Evolutionary conservation across 2,329 filamentous ascomycete genomes (phyloP).

Genomic region (Madurella fahalii): DNA sequence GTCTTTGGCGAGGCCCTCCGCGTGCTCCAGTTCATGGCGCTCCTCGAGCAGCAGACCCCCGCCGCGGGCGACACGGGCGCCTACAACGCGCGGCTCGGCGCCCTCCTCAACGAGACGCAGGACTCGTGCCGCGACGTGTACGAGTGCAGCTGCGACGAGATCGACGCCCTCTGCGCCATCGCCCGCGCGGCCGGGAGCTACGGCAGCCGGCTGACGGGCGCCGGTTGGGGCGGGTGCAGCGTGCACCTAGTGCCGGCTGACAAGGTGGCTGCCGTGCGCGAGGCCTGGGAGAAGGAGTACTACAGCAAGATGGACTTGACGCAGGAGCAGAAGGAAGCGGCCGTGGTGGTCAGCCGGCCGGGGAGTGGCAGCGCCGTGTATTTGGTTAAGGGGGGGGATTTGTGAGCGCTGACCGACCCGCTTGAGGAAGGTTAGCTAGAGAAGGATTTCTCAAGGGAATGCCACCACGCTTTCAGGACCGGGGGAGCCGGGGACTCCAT

Average conservation of each 20-base stretch:
- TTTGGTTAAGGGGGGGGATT: slow-evolving; percentile 28
- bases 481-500: neutral
- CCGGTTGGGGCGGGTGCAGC: slow-evolving; percentile 94
- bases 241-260: slow-evolving; percentile 87
- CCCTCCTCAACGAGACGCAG: slow-evolving; percentile 85
- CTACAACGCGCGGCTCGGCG: slow-evolving; percentile 69
- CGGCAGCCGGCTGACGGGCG: slow-evolving; percentile 83
- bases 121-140: slow-evolving; percentile 81
- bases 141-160: slow-evolving; percentile 86
- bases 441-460: too few relatives aligned
- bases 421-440: neutral
- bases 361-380: slow-evolving; percentile 65
- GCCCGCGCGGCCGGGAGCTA: slow-evolving; percentile 74
- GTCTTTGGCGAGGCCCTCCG: slow-evolving; percentile 87
- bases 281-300: slow-evolving; percentile 76
- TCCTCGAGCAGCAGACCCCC: slow-evolving; percentile 56
- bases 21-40: slow-evolving; percentile 75
- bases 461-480: too few relatives aligned
- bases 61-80: slow-evolving; percentile 44
- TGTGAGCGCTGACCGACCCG: neutral
- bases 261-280: slow-evolving; percentile 72
- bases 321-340: slow-evolving; percentile 68
- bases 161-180: slow-evolving; percentile 83
- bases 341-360: slow-evolving; percentile 85
- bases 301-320: slow-evolving; percentile 65